Evolutionary conservation across 257 asterid genomes (phyloP).

Genomic region (Solanum microdontum): DNA sequence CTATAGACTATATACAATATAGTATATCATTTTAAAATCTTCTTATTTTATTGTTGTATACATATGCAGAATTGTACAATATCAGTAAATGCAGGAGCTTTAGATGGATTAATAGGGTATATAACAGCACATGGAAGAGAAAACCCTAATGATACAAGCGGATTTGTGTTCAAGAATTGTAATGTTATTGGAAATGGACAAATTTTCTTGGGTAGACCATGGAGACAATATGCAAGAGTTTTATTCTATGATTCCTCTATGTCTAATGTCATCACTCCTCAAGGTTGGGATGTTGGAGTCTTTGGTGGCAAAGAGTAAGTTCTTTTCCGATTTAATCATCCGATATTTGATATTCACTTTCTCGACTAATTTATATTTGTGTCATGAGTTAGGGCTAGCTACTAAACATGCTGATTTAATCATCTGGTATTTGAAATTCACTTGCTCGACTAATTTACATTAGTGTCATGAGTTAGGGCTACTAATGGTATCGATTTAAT

Average conservation of each 20-base stretch:
- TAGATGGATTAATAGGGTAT: slow-evolving; percentile 36
- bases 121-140: slow-evolving; percentile 66
- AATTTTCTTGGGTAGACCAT: slow-evolving; percentile 45
- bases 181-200: slow-evolving; percentile 33
- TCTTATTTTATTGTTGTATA: background rate
- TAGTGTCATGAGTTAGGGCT: too few species aligned
- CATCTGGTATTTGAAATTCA: too few species aligned
- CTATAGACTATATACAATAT: background rate
- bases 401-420: too few species aligned
- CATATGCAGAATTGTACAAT: slow-evolving; percentile 35
- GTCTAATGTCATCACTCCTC: slow-evolving; percentile 32
- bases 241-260: slow-evolving; percentile 32
- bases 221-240: slow-evolving; percentile 66
- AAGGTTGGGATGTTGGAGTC: slow-evolving; percentile 51
- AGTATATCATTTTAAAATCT: background rate
- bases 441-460: too few species aligned
- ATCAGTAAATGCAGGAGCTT: slow-evolving; percentile 24
- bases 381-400: background rate
- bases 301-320: slow-evolving; percentile 34
- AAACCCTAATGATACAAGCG: slow-evolving; percentile 4
- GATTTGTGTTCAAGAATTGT: slow-evolving; percentile 51
- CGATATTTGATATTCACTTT: background rate
- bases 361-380: background rate
- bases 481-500: background rate
- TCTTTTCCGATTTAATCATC: background rate